Evolutionary conservation across 2,329 filamentous ascomycete genomes (phyloP), one percentile per base, ranked within the genome.

Genomic region (Fusarium foetens): DNA sequence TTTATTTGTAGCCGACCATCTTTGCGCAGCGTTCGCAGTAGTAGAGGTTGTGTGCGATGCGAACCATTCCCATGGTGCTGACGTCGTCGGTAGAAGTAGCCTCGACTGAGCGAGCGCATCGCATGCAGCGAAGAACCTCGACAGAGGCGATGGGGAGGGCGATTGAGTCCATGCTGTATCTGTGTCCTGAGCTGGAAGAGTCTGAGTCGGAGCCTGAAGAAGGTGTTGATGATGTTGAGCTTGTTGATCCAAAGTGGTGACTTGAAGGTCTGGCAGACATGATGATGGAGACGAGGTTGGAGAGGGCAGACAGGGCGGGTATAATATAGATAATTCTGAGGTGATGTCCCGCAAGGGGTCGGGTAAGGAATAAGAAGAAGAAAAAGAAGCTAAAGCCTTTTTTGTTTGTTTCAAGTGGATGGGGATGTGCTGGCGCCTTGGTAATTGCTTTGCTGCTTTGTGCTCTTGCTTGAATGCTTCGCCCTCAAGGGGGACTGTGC

Each of bases 11-110:
- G 74, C 89, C 90, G 36, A 90, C 88, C 79, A 89, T 88, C 77
- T 86, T 87, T 66, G 90, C 90, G 78, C 90, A 92, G 39, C 88
- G 85, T 66, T 87, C 84, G 81, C 90, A 91, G 81, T 92, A 91
- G 83, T 91, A 91, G 68, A 91, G 86, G 79, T 90, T 90, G 79
- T 88, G 87, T 4, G 89, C 88, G 69, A 91, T 89, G 76, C 87
- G 86, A 19, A 92, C 86, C 89, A 92, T 92, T 69, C 89, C 89
- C 64, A 83, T 87, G 46, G 87, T 83, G 72, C 81, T 83, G 54
- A 86, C 83, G 79, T 91, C 88, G 79, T 91, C 89, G 36, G 88
- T 89, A 13, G 87, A 86, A 12, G 89, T 90, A 33, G 87, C 85
- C 82, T 91, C 89, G 60, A 88, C 88, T 60, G 86, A 85, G 64